Base-by-base conservation (phyloP, 2,329 filamentous ascomycete genomes). In the Ophioceras dolichostomum region DNA sequence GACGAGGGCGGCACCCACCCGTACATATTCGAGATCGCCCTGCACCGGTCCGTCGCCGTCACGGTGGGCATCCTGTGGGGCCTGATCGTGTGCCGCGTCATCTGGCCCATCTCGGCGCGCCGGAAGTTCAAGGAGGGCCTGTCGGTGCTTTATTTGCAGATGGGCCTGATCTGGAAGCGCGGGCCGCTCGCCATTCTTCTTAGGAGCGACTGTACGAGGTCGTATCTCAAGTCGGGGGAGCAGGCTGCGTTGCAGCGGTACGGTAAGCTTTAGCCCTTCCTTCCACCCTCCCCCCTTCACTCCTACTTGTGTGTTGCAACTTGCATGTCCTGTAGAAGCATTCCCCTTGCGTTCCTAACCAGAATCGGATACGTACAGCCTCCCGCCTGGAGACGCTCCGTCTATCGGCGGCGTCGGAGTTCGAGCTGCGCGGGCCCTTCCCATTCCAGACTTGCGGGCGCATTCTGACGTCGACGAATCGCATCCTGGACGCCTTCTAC, bases 81-180 rank as follows among this genome's bases (percentile, higher is more conserved):
- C 26, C 76, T 98, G 41, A 72, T 96, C 36, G 73, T 96, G 43
- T 95, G 88, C 35, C 75, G 89, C 41, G 53, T 94, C 35, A 79
- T 98, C 45, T 96, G 88, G 85, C 91, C 91, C 8, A 93, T 95
- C 43, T 91, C 86, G 22, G 91, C 87, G 2, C 74, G 91, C 31
- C 70, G 73, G 44, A 94, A 94, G 59, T 79, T 96, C 49, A 86
- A 91, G 51, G 81, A 94, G 49, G 89, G 89, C 2, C 68, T 95
- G 10, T 84, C 85, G 20, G 68, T 94, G n/a, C 65, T 98, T 10
- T 96, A 91, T 73, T 69, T 98, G 6, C 84, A 93, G 41, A 88
- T 98, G 77, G 85, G 87, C 13, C 70, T 98, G 24, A 88, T 96
- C 45, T 98, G 91, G 91, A 94, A 89, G 60, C 77, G 88, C 32